Percentiles rank a stretch among this genome's conserved stretches.
phyloP scores from a whole-genome alignment of 805 yeast genomes.

The Schwanniomyces vanrijiae region DNA sequence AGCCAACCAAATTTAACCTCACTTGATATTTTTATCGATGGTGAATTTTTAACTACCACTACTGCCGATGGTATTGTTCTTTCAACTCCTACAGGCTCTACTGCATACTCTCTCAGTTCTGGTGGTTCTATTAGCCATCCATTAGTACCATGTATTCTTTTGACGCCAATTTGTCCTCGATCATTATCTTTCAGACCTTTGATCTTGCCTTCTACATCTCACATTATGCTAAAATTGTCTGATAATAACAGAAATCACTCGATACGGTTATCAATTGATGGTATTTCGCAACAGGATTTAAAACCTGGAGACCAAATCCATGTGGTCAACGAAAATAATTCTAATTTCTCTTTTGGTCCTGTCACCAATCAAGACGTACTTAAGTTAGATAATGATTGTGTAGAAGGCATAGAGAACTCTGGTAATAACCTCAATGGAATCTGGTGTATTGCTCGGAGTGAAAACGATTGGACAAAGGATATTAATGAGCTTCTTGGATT shows the following conservation, averaged over 20 bases:
- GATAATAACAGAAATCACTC: conserved; percentile 43
- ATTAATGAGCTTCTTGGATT: conserved; percentile 86
- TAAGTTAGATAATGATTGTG: neutral
- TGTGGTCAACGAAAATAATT: conserved; percentile 54
- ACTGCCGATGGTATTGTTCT: conserved; percentile 88
- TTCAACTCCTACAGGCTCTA: conserved; percentile 92
- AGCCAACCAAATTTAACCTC: conserved; percentile 81
- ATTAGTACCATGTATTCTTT: conserved; percentile 71
- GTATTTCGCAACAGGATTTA: conserved; percentile 70
- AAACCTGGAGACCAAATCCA: conserved; percentile 78
- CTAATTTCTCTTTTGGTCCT: conserved; percentile 8
- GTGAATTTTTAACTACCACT: conserved; percentile 81
- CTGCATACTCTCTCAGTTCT: conserved; percentile 85
- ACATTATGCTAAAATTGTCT: conserved; percentile 62
- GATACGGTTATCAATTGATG: conserved; percentile 74
- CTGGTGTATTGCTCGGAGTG: conserved; percentile 83
- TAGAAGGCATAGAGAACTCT: neutral
- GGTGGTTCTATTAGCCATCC: conserved; percentile 96
- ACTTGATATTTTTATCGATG: conserved; percentile 82
- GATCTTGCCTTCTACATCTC: conserved; percentile 75
- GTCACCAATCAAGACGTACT: neutral
- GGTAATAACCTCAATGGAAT: conserved; percentile 51
- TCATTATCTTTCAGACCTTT: conserved; percentile 89
- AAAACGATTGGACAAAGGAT: conserved; percentile 90
- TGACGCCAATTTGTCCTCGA: conserved; percentile 92